A percentile compares a stretch with the other conserved stretches of the same genome.
Conservation (phyloP, 225 moss, liverwort and hornwort species). For the Pseudoscleropodium purum region DNA sequence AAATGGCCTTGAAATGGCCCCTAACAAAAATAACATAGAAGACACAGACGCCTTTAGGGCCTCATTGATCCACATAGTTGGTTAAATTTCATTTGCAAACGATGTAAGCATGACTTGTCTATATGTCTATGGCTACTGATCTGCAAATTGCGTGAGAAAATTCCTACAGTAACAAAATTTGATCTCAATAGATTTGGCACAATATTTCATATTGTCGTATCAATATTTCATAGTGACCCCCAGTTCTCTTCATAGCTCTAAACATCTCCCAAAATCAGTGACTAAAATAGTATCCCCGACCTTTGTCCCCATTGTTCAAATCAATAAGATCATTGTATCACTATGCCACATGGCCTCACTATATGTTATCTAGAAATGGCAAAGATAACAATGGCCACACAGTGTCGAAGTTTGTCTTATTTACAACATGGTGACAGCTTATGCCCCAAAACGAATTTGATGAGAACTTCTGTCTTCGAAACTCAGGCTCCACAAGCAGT, state of each 20-base stretch:
- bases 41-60: background rate
- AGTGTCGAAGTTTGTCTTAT: background rate
- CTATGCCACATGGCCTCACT: background rate
- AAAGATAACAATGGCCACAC: background rate
- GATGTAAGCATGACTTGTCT: background rate
- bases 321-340: background rate
- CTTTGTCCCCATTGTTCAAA: background rate
- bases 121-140: background rate
- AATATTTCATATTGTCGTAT: background rate
- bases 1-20: background rate
- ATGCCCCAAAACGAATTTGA: background rate
- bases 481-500: background rate
- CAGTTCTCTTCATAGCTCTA: background rate
- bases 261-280: background rate
- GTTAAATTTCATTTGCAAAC: background rate
- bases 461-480: background rate
- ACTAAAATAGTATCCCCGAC: background rate
- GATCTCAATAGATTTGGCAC: background rate
- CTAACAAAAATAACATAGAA: background rate
- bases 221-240: background rate
- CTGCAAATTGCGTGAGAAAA: background rate
- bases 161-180: background rate
- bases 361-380: background rate
- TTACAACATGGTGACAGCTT: background rate
- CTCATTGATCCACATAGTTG: background rate